A percentile compares a stretch with the other conserved stretches of the same genome.
Evolutionary conservation across 2,329 filamentous ascomycete genomes (phyloP).

Genomic region (Scopulariopsis brevicaulis): DNA sequence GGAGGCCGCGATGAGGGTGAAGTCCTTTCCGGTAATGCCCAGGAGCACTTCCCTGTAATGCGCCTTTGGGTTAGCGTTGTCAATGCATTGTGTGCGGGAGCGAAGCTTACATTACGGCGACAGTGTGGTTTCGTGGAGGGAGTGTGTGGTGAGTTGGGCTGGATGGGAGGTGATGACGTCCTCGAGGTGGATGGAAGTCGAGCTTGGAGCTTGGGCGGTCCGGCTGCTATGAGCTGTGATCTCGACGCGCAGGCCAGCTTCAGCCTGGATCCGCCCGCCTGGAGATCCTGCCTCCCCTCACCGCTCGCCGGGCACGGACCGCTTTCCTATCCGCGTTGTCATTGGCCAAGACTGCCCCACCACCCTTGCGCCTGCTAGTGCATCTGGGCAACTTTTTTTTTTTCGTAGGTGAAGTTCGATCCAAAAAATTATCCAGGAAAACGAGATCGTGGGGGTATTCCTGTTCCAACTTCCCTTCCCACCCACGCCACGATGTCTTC

Average conservation of each 20-base stretch:
- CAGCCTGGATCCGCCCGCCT: constrained; percentile 19
- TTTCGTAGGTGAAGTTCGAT: constrained; percentile 9
- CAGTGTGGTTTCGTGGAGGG: background rate
- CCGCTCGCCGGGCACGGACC: constrained; percentile 13
- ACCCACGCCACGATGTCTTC: constrained; percentile 60
- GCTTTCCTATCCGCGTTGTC: background rate
- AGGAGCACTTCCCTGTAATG: constrained; percentile 81
- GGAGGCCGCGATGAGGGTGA: constrained; percentile 92
- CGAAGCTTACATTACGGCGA: background rate
- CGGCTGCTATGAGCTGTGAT: background rate
- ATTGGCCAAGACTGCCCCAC: constrained; percentile 8
- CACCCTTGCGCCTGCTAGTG: background rate
- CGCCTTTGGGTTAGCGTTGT: background rate
- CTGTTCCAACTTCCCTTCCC: background rate
- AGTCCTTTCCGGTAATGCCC: constrained; percentile 98
- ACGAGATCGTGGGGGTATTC: constrained; percentile 4
- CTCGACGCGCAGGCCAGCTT: constrained; percentile 28
- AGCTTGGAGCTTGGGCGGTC: constrained; percentile 1
- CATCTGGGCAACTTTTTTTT: constrained; percentile 26
- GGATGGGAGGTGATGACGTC: background rate
- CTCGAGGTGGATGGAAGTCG: background rate
- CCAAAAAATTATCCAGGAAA: constrained; percentile 4
- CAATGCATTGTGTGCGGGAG: background rate
- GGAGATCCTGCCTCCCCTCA: constrained; percentile 18
- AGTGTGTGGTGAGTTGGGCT: background rate